These are phyloP conservation scores for Apiotrichum montevideense DNA, from an alignment of 1,284 basidiomycete species.

Conservation along the genomic window DNA sequence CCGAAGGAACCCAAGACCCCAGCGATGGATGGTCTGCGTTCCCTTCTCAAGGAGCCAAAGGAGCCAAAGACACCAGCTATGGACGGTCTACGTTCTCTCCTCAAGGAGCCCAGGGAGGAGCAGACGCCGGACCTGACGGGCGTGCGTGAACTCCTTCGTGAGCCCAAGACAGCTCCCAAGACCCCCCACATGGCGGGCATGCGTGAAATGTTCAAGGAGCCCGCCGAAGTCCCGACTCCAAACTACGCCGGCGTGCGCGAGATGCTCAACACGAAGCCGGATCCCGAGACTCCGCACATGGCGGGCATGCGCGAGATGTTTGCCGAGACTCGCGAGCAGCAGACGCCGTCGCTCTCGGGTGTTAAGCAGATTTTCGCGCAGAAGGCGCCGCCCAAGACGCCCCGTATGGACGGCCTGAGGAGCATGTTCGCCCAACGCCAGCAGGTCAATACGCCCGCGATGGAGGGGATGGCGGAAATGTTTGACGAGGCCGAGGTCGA, in stretches of 20 bases:
- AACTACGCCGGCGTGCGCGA: conserved; percentile 22
- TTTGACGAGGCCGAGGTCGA: background rate
- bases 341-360: background rate
- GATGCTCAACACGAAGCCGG: conserved; percentile 9
- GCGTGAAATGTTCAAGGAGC: conserved; percentile 11
- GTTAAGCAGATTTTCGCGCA: conserved; percentile 2
- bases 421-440: background rate
- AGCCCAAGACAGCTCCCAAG: background rate
- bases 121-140: background rate
- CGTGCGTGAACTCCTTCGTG: background rate
- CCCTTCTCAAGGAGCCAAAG: background rate
- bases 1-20: background rate
- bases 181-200: conserved; percentile 13
- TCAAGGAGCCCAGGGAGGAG: background rate
- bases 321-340: background rate
- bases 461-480: background rate
- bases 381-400: conserved; percentile 13
- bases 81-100: conserved; percentile 5
- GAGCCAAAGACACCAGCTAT: conserved; percentile 19
- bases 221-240: conserved; percentile 22
- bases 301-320: conserved; percentile 7
- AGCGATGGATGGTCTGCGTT: background rate
- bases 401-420: conserved; percentile 15
- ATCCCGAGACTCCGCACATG: conserved; percentile 19
- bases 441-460: background rate